Conservation (phyloP, 768 basidiomycete species). For the Tulasnella sp. region DNA sequence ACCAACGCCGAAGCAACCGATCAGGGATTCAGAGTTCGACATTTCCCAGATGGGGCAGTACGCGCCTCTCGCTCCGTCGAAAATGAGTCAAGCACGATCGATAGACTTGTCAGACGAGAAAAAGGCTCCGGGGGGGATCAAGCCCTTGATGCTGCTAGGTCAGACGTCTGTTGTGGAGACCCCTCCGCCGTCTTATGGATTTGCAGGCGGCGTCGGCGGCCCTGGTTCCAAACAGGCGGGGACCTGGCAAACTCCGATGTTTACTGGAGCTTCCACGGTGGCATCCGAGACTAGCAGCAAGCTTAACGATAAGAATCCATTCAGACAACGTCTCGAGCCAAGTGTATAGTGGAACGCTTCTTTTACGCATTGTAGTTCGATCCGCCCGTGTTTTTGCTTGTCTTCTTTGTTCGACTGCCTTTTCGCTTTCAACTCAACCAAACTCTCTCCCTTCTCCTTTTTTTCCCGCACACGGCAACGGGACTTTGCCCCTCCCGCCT, state of each 20-base stretch:
- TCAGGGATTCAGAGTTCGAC: conserved; percentile 21
- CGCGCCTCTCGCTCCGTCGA: background rate
- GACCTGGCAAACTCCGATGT: conserved; percentile 17
- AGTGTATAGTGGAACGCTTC: background rate
- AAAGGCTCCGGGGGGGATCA: background rate
- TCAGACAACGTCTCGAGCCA: conserved; percentile 4
- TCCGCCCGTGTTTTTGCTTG: background rate
- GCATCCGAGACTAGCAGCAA: background rate
- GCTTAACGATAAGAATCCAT: conserved; percentile 23
- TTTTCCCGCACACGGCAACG: conserved; percentile 5
- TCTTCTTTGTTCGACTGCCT: background rate
- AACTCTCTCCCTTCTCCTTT: background rate
- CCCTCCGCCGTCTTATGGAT: background rate
- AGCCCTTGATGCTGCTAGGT: background rate
- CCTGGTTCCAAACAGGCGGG: background rate
- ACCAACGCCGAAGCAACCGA: conserved; percentile 22
- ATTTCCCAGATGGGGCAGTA: conserved; percentile 5
- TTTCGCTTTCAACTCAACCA: background rate
- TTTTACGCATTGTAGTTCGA: background rate
- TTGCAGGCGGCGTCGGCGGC: conserved; percentile 5
- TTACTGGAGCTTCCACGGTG: conserved; percentile 10
- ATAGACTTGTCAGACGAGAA: background rate
- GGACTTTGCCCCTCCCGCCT: background rate
- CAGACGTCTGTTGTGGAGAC: background rate
- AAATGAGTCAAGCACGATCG: background rate